Evolutionary conservation across 805 yeast genomes (phyloP).

Genomic region (Yarrowia alimentaria): DNA sequence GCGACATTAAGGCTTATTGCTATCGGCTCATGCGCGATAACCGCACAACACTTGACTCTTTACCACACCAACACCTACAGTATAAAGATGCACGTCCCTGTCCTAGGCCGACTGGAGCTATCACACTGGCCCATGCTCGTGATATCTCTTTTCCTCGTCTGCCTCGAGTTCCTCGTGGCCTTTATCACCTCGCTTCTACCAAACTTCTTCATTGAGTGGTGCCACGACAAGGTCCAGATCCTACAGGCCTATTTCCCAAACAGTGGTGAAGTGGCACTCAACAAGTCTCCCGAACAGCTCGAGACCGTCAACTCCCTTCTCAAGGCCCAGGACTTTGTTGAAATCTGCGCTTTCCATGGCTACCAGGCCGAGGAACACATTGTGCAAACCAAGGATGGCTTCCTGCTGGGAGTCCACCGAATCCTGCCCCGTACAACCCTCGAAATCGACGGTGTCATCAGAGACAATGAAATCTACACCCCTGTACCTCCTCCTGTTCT

Average conservation of each 20-base stretch:
- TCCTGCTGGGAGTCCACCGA: constrained; percentile 71
- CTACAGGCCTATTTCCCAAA: constrained; percentile 15
- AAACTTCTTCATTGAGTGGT: constrained; percentile 33
- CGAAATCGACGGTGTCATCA: too few species aligned
- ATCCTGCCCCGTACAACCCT: too few species aligned
- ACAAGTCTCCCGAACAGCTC: constrained; percentile 16
- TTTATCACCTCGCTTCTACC: constrained; percentile 38
- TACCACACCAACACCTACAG: background rate
- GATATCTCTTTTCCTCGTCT: constrained; percentile 38
- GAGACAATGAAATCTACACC: background rate
- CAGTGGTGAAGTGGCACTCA: constrained; percentile 13
- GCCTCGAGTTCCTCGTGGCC: constrained; percentile 36
- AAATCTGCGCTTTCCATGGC: constrained; percentile 67
- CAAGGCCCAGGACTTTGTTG: constrained; percentile 45
- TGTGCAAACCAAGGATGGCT: constrained; percentile 74
- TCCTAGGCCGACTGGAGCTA: constrained; percentile 37
- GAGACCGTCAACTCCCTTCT: constrained; percentile 21
- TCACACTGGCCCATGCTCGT: constrained; percentile 40
- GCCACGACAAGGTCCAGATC: constrained; percentile 31
- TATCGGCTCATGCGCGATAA: background rate
- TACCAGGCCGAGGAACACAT: constrained; percentile 73
- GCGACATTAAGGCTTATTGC: constrained; percentile 6
- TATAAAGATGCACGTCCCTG: constrained; percentile 31
- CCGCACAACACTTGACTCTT: background rate
- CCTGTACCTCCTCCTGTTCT: constrained; percentile 1